Evolutionary conservation across 2,329 filamentous ascomycete species (phyloP).

Genomic region (Claviceps humidiphila): DNA sequence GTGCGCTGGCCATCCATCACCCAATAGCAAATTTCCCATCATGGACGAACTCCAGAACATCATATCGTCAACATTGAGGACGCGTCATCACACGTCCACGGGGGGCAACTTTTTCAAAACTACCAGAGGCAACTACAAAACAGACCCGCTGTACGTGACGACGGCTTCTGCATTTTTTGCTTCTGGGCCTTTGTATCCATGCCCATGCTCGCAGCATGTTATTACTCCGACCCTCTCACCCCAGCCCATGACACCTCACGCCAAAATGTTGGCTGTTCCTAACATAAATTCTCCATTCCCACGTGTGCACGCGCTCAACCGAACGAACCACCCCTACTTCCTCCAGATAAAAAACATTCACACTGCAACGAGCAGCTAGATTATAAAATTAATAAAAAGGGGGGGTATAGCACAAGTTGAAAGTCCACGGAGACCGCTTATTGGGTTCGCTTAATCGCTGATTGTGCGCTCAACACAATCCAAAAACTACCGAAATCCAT

Average conservation of each 20-base stretch:
- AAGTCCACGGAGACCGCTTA: not conserved
- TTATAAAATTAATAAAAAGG: not conserved
- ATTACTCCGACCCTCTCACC: not conserved
- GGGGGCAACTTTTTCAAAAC: not conserved
- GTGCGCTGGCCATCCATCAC: too few relatives aligned
- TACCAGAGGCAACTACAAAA: not conserved
- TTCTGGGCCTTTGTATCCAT: not conserved
- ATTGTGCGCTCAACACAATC: constrained; percentile 11
- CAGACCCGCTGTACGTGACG: not conserved
- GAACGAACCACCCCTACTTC: not conserved
- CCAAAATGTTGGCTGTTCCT: not conserved
- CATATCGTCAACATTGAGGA: too few relatives aligned
- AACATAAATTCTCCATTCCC: not conserved
- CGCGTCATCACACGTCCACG: not conserved
- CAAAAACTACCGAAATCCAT: constrained; percentile 7
- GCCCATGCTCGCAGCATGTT: not conserved
- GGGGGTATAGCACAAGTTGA: not conserved
- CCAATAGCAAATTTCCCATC: too few relatives aligned
- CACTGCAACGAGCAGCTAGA: not conserved
- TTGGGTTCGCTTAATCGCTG: not conserved
- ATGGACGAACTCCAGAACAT: too few relatives aligned
- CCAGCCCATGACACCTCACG: not conserved
- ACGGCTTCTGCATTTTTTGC: not conserved
- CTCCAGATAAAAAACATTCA: not conserved
- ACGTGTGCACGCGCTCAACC: not conserved